Evolutionary conservation across 257 asterid genomes (phyloP).

Genomic region (Cynanchum wilfordii): DNA sequence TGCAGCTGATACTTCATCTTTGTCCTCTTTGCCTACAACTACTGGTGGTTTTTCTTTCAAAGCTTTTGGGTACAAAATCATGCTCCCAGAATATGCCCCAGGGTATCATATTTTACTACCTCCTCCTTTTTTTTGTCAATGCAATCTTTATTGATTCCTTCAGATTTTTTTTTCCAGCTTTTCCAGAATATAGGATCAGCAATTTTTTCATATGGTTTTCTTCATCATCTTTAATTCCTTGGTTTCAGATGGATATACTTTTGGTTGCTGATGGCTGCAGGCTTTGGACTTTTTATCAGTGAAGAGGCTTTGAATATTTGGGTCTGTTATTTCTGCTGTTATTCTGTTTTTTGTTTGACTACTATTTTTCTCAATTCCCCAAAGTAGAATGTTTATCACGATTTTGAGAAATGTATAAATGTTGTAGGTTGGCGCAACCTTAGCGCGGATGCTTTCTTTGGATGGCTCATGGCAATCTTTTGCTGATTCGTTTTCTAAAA

Average conservation of each 20-base stretch:
- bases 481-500: slow-evolving; percentile 58
- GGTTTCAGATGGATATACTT: slow-evolving; percentile 84
- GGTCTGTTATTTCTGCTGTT: slow-evolving; percentile 52
- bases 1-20: slow-evolving; percentile 36
- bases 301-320: slow-evolving; percentile 90
- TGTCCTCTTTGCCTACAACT: slow-evolving; percentile 36
- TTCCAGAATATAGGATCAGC: slow-evolving; percentile 3
- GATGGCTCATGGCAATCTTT: slow-evolving; percentile 83
- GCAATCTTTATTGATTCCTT: background rate
- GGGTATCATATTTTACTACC: slow-evolving; percentile 37
- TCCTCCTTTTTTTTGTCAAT: background rate
- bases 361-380: slow-evolving; percentile 15
- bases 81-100: slow-evolving; percentile 79
- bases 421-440: slow-evolving; percentile 73
- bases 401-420: slow-evolving; percentile 15
- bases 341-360: slow-evolving; percentile 25
- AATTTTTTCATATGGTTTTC: background rate
- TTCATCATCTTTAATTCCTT: slow-evolving; percentile 9
- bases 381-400: background rate
- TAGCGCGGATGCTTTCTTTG: slow-evolving; percentile 61
- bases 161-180: slow-evolving; percentile 4
- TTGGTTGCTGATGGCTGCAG: slow-evolving; percentile 94
- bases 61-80: slow-evolving; percentile 63
- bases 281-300: slow-evolving; percentile 76
- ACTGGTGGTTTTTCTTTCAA: slow-evolving; percentile 55